Evolutionary conservation across 352 stramenopile genomes (phyloP).

Genomic region (Peronospora destructor): DNA sequence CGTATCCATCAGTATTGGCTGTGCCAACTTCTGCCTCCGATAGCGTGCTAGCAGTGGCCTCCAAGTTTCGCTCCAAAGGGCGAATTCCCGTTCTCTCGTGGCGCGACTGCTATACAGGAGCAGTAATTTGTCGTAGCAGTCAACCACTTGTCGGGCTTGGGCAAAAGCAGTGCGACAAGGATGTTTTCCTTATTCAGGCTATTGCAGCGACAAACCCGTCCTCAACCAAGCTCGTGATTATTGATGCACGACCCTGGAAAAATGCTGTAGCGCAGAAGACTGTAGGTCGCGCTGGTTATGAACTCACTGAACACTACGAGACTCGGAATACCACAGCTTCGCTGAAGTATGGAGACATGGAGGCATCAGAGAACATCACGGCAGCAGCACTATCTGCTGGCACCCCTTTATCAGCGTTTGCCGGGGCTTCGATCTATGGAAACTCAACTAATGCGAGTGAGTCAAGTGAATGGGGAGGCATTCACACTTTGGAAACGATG

Average conservation of each 20-base stretch:
- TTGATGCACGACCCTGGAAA: constrained; percentile 85
- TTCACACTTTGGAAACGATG: constrained; percentile 35
- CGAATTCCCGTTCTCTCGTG: constrained; percentile 81
- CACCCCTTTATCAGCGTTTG: neutral
- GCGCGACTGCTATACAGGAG: constrained; percentile 61
- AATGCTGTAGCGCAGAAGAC: constrained; percentile 89
- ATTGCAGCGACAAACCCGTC: constrained; percentile 72
- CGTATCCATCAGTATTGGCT: constrained; percentile 71
- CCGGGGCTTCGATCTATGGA: constrained; percentile 15
- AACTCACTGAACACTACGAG: constrained; percentile 82
- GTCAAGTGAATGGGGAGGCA: constrained; percentile 9
- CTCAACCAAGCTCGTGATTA: constrained; percentile 81
- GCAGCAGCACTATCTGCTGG: constrained; percentile 16
- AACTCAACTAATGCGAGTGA: constrained; percentile 13
- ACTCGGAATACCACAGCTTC: constrained; percentile 52
- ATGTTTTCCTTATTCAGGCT: constrained; percentile 77
- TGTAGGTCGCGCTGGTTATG: constrained; percentile 81
- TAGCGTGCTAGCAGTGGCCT: constrained; percentile 47
- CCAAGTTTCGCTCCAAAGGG: constrained; percentile 81
- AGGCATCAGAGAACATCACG: constrained; percentile 32
- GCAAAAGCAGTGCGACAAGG: constrained; percentile 77
- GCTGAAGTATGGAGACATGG: constrained; percentile 61
- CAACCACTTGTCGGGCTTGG: constrained; percentile 79
- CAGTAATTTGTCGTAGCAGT: constrained; percentile 74
- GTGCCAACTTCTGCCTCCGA: constrained; percentile 63